Evolutionary conservation across 1,284 basidiomycete genomes (phyloP), one percentile per base, ranked within the genome.

Genomic region (Ustilago hordei): DNA sequence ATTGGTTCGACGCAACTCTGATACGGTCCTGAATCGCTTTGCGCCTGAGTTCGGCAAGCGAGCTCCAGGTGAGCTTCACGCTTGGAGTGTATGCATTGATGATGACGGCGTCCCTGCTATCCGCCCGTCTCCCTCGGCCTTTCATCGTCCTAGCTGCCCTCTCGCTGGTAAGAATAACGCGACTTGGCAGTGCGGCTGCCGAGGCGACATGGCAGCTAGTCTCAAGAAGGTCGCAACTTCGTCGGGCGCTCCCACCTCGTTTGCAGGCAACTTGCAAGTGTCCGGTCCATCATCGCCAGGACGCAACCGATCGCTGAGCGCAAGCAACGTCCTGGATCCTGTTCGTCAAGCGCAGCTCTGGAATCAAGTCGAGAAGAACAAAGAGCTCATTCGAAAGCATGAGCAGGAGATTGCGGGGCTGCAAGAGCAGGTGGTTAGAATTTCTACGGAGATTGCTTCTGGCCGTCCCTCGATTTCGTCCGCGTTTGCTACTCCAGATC

Each of bases 131-230:
- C 39, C 65, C 8, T 76, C 74, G 19, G 74, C 74, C 7, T 76
- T 76, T 39, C 74, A 76, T 38, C 64, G 59, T 32, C 74, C 74
- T 5, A 43, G 34, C 41, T 76, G 74, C 38, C 38, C 61, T 8
- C 55, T 76, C 32, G 74, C 74, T 4, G 74, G 69, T 43, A 76
- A 76, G 36, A 60, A 36, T 55, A 76, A 76, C 17, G 74, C 74
- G 4, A 76, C 74, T 8, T 76, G 74, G 74, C 74, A 76, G 41
- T 76, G 74, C 31, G 74, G 74, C 23, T 76, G 74, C 15, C 69
- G 74, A 19, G 47, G 41, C 23, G 38, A 38, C 28, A 48, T 19
- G 35, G 36, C 41, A 12, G 28, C 23, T 36, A 52, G n/a, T 34
- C 34, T 19, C 31, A n/a, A 32, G 15, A 32, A 39, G 23, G 54